These are phyloP conservation scores for Elaeis oleifera DNA, from an alignment of 202 grass and related monocot species.

Conservation along the genomic window DNA sequence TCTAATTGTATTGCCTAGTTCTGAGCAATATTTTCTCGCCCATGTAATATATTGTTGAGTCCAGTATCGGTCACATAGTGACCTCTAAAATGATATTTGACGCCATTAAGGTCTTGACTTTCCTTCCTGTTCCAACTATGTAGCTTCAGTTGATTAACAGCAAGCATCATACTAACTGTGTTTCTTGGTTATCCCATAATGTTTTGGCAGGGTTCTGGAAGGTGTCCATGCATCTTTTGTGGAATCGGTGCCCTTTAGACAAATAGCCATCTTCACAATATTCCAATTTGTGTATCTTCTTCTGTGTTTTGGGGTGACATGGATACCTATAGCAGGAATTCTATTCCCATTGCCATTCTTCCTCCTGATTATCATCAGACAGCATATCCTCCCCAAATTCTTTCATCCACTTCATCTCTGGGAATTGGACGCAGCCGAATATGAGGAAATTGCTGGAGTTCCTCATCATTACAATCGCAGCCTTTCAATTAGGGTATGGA, in stretches of 20 bases:
- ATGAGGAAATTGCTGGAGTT: constrained; percentile 66
- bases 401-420: constrained; percentile 45
- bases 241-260: constrained; percentile 49
- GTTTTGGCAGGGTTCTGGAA: constrained; percentile 56
- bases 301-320: constrained; percentile 82
- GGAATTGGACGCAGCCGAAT: constrained; percentile 84
- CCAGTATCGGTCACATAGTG: no score
- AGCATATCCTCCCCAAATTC: constrained; percentile 70
- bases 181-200: neutral
- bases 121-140: no score
- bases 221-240: constrained; percentile 80
- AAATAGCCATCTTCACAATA: constrained; percentile 52
- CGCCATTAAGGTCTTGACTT: no score
- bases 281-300: constrained; percentile 77
- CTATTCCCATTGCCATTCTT: constrained; percentile 87
- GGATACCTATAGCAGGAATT: constrained; percentile 85
- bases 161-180: no score
- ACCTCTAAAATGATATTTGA: no score
- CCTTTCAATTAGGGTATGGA: constrained; percentile 22
- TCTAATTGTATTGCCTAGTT: no score
- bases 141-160: no score
- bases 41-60: no score
- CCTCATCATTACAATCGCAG: constrained; percentile 10
- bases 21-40: no score
- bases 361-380: constrained; percentile 70